Base-by-base conservation (phyloP, 2,329 filamentous ascomycete genomes). In the Raffaelea deltoideospora region DNA sequence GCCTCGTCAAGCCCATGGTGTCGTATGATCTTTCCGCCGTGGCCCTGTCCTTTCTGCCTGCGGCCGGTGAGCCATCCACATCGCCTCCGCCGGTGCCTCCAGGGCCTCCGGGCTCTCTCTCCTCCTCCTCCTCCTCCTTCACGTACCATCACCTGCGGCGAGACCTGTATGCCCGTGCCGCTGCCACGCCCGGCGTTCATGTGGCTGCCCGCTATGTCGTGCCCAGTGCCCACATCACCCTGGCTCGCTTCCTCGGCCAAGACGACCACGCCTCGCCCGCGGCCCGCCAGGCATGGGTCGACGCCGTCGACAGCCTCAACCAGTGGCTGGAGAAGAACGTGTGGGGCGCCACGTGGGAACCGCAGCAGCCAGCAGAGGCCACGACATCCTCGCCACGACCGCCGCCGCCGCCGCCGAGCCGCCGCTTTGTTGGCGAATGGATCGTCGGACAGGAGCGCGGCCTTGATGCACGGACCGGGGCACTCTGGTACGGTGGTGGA, bases 71-170 rank as follows among this genome's bases (percentile, higher is more conserved):
- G 58, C 48, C 53, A 1, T 45, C 52, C 2, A 27, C 53, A 19
- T 60, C 60, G 17, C 62, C 65, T 1, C 55, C 64, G 1, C 50
- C 52, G 2, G 52, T 54, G 5, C 58, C 62, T 1, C 55, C 59
- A n/a, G n/a, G 22, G 44, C 47, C n/a, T 48, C 49, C 4, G 26
- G 34, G 38, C 15, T 44, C 33, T 5, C 43, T 50, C 10, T 45
- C 46, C 4, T 39, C 15, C 26, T 29, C 50, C 28, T 67, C 72
- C 15, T 80, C 90, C 45, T 50, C 47, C 1, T 95, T 84, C 57
- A 87, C 81, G 0, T 95, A 95, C 54, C 88, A 95, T 52, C 88
- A 96, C 55, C 71, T 96, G 9, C 76, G 88, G 3, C 69, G 79
- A 4, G 85, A 94, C 51, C 53, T 92, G 11, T 90, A 78, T 53